Evolutionary conservation across 2,329 filamentous ascomycete genomes (phyloP), one percentile per base, ranked within the genome.

Genomic region (Exophiala phaeomuriformis): DNA sequence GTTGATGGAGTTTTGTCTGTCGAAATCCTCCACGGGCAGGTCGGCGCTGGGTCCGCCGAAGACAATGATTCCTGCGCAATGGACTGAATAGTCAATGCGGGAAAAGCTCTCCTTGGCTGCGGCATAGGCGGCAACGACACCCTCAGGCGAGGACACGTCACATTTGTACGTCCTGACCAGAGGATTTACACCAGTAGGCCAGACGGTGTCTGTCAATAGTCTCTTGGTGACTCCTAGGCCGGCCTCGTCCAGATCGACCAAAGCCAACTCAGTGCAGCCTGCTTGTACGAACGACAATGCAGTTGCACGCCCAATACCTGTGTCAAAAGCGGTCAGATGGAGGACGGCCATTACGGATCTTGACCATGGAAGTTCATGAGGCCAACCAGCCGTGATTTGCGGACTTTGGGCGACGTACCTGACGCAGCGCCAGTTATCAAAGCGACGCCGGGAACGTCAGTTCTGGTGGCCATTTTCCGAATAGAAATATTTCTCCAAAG

Each of bases 271-370:
- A 3, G 46, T 50, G 39, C 85, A 86, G 61, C 89, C 89, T 63
- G 94, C 87, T 3, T 78, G 76, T 49, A 91, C 73, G 67, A 87
- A 94, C 64, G 84, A 85, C 47, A 94, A 78, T 40, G 85, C 83
- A 59, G 94, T 94, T 63, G 89, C 89, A 60, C 86, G 81, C 47
- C 90, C 90, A 64, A 95, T 94, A 49, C 88, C 88, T 1, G 88
- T 93, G 2, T 19, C 19, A 84, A 35, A 35, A 7, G n/a, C 3
- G 31, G 12, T 47, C 31, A 47, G 32, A 12, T 19, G 19, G 19
- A 19, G 19, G 19, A 19, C 19, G 19, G 19, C 19, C 19, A 19
- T 19, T 19, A 19, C 19, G 19, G 19, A 19, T 19, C 19, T 19
- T 28, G 39, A 41, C 39, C 42, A n/a, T 45, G 42, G 19, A 19